A percentile compares a stretch with the other conserved stretches of the same genome.
Evolutionary conservation across 2,329 filamentous ascomycete genomes (phyloP).

Genomic region (Dryadomyces sulphureus): DNA sequence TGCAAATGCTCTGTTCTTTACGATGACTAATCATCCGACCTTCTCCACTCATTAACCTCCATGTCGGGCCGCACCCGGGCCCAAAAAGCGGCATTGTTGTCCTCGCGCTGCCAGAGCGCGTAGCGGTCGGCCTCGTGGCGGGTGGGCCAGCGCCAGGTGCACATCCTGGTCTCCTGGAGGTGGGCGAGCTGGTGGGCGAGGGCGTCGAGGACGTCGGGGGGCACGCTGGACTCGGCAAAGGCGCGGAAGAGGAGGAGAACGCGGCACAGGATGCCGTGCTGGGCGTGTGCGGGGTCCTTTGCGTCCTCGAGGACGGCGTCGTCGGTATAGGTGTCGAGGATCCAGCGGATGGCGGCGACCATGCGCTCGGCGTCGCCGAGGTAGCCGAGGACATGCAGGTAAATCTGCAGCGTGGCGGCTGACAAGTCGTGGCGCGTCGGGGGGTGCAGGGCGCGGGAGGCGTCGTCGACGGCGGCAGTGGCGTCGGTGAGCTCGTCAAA

Average conservation of each 20-base stretch:
- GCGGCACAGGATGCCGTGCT: constrained; percentile 17
- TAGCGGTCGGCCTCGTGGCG: constrained; percentile 18
- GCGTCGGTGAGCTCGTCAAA: constrained; percentile 15
- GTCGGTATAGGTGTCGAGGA: constrained; percentile 30
- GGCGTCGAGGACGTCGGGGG: constrained; percentile 13
- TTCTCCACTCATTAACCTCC: background rate
- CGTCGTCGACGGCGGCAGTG: background rate
- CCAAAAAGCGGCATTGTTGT: constrained; percentile 9
- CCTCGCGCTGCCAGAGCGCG: constrained; percentile 11
- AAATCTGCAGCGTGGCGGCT: constrained; percentile 36
- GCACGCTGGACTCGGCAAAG: constrained; percentile 28
- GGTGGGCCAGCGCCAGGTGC: constrained; percentile 23
- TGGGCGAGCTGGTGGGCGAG: constrained; percentile 17
- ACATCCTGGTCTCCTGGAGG: constrained; percentile 13
- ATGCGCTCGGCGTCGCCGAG: constrained; percentile 46
- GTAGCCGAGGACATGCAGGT: constrained; percentile 48
- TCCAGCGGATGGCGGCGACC: constrained; percentile 42
- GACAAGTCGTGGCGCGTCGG: constrained; percentile 25
- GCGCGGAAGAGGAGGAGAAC: constrained; percentile 26
- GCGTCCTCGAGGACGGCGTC: constrained; percentile 20
- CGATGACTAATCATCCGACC: background rate
- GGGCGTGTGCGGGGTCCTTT: constrained; percentile 20
- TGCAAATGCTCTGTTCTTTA: background rate
- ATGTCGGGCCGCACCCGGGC: constrained; percentile 6
- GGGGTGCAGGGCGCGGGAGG: background rate